Conservation (phyloP, 1,139 yeast genomes). For the Hyphopichia fennica region DNA sequence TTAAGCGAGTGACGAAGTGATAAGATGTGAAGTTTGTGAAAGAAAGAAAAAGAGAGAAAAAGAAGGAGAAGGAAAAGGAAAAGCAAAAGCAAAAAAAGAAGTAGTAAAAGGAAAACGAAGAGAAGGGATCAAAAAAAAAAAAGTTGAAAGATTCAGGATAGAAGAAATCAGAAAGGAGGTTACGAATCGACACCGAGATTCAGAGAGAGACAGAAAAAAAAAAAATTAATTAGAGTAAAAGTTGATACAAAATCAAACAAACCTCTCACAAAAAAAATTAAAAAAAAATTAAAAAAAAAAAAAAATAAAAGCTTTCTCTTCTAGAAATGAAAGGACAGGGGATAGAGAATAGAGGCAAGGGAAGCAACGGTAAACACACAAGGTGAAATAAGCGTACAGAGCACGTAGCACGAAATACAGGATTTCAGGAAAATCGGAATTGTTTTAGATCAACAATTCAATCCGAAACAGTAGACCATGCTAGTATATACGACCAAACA, state of each 20-base stretch:
- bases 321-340: background rate
- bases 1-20: slow-evolving; percentile 1
- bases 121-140: background rate
- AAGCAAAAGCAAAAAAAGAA: background rate
- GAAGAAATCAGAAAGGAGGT: background rate
- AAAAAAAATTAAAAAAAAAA: background rate
- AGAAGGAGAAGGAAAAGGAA: background rate
- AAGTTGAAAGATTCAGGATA: background rate
- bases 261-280: background rate
- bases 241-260: background rate
- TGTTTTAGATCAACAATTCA: too few relatives aligned
- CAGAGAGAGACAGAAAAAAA: too few relatives aligned
- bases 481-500: background rate
- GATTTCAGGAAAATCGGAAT: too few relatives aligned
- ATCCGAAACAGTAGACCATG: background rate
- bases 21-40: background rate
- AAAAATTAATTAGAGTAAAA: background rate
- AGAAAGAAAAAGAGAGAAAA: background rate
- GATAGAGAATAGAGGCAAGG: background rate
- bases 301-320: background rate
- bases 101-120: background rate
- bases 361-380: background rate
- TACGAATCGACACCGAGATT: background rate
- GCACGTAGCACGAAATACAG: background rate
- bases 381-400: background rate